phyloP scores from a whole-genome alignment of 2,329 filamentous ascomycete genomes.

The Coleophoma eucalyptorum region DNA sequence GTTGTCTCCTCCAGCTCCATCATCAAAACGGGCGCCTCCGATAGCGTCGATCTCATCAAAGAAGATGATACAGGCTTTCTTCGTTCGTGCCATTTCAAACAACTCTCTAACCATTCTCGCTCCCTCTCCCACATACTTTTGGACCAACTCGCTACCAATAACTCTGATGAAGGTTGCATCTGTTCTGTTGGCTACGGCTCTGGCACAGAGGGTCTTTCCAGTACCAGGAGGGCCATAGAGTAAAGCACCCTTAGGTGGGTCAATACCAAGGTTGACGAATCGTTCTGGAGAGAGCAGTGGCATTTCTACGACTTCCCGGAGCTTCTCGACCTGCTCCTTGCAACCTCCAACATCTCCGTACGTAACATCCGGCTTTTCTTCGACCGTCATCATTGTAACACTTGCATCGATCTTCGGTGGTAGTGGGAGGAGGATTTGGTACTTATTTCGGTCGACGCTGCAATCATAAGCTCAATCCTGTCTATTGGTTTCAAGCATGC shows the following conservation, averaged over 20 bases:
- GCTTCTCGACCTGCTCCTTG: slow-evolving; percentile 99
- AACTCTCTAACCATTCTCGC: slow-evolving; percentile 98
- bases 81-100: slow-evolving; percentile 98
- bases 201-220: slow-evolving; percentile 97
- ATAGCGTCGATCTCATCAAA: slow-evolving; percentile 98
- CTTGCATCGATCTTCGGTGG: slow-evolving; percentile 98
- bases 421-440: slow-evolving; percentile 94
- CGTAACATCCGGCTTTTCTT: slow-evolving; percentile 98
- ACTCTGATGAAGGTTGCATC: slow-evolving; percentile 98
- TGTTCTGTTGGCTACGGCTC: slow-evolving; percentile 95
- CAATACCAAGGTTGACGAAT: slow-evolving; percentile 98
- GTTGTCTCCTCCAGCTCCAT: slow-evolving; percentile 94
- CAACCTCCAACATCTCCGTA: slow-evolving; percentile 98
- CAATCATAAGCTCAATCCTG: neutral
- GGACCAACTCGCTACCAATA: slow-evolving; percentile 94
- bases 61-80: slow-evolving; percentile 99
- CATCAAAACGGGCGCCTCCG: slow-evolving; percentile 92
- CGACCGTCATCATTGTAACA: slow-evolving; percentile 99
- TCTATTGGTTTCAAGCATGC: slow-evolving; percentile 18
- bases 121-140: slow-evolving; percentile 98
- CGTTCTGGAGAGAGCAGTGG: slow-evolving; percentile 92
- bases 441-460: slow-evolving; percentile 94
- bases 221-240: slow-evolving; percentile 96
- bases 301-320: slow-evolving; percentile 98
- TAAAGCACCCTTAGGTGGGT: slow-evolving; percentile 94